A percentile compares a stretch with the other conserved stretches of the same genome.
Conservation (phyloP, 2,329 filamentous ascomycete species). For the Graphiopsis chlorocephala region DNA sequence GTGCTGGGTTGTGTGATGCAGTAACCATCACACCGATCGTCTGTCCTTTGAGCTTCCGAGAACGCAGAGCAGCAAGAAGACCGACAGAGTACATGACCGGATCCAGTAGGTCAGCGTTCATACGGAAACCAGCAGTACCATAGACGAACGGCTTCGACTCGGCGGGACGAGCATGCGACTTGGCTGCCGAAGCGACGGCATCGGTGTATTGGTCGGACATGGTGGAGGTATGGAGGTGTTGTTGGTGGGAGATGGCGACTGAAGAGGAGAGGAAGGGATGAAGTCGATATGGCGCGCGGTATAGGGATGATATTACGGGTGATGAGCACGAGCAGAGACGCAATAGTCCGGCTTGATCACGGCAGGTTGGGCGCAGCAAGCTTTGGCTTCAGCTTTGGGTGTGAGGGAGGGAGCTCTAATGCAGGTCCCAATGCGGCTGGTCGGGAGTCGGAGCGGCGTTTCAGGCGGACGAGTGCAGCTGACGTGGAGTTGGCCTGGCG, state of each 20-base stretch:
- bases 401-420: conserved; percentile 11
- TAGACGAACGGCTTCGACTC: conserved; percentile 51
- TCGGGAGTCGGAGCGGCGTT: neutral
- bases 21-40: conserved; percentile 97
- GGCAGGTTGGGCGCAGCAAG: conserved; percentile 1
- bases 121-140: conserved; percentile 64
- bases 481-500: neutral
- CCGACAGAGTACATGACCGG: conserved; percentile 92
- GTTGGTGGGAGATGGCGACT: neutral
- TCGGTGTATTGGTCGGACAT: conserved; percentile 18
- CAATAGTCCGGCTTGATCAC: conserved; percentile 11
- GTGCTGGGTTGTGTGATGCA: conserved; percentile 85
- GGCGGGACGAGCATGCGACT: conserved; percentile 34
- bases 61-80: conserved; percentile 81
- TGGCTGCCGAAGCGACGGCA: conserved; percentile 32
- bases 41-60: conserved; percentile 83
- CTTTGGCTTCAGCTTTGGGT: conserved; percentile 1
- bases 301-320: neutral
- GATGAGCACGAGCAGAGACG: conserved; percentile 6
- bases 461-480: neutral
- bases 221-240: neutral
- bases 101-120: conserved; percentile 77
- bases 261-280: neutral
- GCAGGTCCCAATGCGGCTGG: conserved; percentile 16
- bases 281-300: neutral